Percentiles rank a stretch among this genome's conserved stretches.
These are phyloP conservation scores for Choiromyces venosus DNA, from an alignment of 495 filamentous ascomycete species.

Conservation along the genomic window DNA sequence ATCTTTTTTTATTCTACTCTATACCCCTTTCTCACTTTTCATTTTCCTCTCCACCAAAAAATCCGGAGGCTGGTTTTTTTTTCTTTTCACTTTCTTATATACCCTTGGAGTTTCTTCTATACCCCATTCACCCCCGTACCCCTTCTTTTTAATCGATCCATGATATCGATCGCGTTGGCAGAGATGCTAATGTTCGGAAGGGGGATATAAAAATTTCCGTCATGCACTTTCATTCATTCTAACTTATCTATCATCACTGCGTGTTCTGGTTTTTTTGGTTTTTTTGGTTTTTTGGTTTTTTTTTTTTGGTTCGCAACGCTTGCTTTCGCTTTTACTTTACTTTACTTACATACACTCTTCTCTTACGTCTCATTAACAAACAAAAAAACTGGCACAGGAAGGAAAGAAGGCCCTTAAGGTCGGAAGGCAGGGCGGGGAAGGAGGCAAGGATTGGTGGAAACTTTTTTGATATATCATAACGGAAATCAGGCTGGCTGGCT, in stretches of 20 bases:
- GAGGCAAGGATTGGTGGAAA: neutral
- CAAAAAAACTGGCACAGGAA: neutral
- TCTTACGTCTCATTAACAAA: slow-evolving; percentile 6
- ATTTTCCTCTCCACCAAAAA: neutral
- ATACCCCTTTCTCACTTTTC: neutral
- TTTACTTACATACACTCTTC: slow-evolving; percentile 11
- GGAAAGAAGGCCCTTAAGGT: neutral
- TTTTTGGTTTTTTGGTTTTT: slow-evolving; percentile 20
- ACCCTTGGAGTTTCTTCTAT: neutral
- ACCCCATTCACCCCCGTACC: neutral
- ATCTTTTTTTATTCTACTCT: neutral
- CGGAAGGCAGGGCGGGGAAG: neutral
- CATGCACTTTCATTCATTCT: slow-evolving; percentile 2
- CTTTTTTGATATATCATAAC: neutral
- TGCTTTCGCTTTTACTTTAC: slow-evolving; percentile 5
- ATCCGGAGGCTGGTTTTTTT: neutral
- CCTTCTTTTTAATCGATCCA: neutral
- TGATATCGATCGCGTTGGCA: neutral
- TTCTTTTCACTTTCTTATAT: neutral
- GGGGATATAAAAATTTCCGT: neutral
- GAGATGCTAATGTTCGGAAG: neutral
- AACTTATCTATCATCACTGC: slow-evolving; percentile 17
- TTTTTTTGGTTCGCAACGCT: slow-evolving; percentile 13
- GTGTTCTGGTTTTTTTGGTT: slow-evolving; percentile 23
- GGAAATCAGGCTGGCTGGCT: neutral